Percentiles rank a stretch among this genome's conserved stretches.
These are phyloP conservation scores for Syzygium grande DNA, from an alignment of 345 rosid species.

Conservation along the genomic window DNA sequence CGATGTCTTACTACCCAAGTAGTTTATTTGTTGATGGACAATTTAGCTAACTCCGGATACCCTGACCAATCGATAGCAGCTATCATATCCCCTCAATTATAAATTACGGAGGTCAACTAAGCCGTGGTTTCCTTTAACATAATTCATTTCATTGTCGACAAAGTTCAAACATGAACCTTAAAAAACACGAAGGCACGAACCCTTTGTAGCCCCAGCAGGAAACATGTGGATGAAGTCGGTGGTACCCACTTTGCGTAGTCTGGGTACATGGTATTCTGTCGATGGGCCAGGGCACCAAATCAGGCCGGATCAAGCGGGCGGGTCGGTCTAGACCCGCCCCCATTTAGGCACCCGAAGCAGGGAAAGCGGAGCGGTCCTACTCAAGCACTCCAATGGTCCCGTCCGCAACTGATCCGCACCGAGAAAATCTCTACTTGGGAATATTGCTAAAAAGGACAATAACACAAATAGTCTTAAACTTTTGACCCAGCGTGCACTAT, in stretches of 20 bases:
- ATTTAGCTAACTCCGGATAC: not conserved
- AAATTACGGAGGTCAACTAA: not conserved
- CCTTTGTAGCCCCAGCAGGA: not conserved
- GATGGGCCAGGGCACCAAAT: not conserved
- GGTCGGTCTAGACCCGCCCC: not conserved
- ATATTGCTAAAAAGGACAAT: no score
- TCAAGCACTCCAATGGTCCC: not conserved
- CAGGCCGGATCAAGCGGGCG: not conserved
- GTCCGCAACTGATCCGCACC: not conserved
- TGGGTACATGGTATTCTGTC: no score
- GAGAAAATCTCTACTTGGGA: not conserved
- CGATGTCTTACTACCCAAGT: accelerated
- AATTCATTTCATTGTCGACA: not conserved
- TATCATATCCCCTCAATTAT: not conserved
- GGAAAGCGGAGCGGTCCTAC: not conserved
- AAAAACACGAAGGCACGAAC: not conserved
- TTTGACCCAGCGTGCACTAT: no score
- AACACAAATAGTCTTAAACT: no score
- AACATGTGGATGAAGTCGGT: not conserved
- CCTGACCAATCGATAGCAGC: not conserved
- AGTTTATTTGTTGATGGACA: not conserved
- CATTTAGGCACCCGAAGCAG: no score
- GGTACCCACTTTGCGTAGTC: not conserved
- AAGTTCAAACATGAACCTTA: not conserved
- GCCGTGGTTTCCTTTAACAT: not conserved